A percentile compares a stretch with the other conserved stretches of the same genome.
Evolutionary conservation across 1,284 basidiomycete species (phyloP).

Genomic region (Ustilago crameri): DNA sequence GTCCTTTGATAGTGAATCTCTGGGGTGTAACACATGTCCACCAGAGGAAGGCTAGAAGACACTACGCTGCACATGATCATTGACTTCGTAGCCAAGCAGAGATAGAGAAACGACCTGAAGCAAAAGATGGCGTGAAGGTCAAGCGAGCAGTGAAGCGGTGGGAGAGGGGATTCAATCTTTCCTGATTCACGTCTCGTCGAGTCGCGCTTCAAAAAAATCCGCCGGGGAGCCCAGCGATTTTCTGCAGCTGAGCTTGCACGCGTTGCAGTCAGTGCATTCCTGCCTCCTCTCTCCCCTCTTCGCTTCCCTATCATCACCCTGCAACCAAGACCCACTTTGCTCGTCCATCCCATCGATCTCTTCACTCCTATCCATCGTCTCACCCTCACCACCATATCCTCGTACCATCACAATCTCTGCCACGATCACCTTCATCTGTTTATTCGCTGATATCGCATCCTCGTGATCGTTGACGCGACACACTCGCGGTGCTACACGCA

Average conservation of each 20-base stretch:
- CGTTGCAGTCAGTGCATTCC: constrained; percentile 20
- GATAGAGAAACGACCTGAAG: no score
- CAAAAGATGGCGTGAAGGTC: no score
- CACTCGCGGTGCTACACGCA: neutral
- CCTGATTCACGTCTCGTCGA: constrained; percentile 7
- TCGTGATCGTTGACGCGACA: neutral
- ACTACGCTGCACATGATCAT: no score
- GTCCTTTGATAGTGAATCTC: no score
- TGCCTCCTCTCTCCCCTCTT: constrained; percentile 3
- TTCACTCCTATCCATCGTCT: constrained; percentile 1
- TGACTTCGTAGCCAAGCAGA: no score
- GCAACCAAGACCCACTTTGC: constrained; percentile 5
- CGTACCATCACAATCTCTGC: neutral
- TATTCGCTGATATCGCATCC: neutral
- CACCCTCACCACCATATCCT: neutral
- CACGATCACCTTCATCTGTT: neutral
- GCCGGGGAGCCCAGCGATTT: constrained; percentile 6
- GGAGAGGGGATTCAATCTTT: neutral
- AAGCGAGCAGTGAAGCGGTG: neutral
- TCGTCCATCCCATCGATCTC: constrained; percentile 5
- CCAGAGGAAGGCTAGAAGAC: no score
- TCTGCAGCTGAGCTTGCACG: constrained; percentile 9
- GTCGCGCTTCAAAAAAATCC: constrained; percentile 11
- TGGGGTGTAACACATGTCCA: no score
- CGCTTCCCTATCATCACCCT: no score